These are phyloP conservation scores for Geranium rotundifolium DNA, from an alignment of 345 rosid species.

Conservation along the genomic window DNA sequence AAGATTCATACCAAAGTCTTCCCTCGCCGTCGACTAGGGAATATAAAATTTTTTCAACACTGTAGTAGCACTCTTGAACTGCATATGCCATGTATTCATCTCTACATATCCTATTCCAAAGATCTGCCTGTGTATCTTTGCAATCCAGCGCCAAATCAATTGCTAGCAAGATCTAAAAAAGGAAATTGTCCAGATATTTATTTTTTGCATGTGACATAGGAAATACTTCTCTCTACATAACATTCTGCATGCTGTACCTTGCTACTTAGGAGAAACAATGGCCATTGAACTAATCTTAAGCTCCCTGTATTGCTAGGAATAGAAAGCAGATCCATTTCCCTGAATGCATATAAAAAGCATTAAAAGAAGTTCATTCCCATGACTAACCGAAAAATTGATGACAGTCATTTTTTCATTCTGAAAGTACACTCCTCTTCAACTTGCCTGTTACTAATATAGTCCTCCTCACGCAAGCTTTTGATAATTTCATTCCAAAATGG, in stretches of 20 bases:
- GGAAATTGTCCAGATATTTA: constrained; percentile 6
- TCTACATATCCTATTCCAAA: constrained; percentile 70
- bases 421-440: constrained; percentile 7
- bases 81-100: constrained; percentile 99
- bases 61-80: constrained; percentile 88
- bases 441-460: constrained; percentile 84
- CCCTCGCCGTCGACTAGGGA: constrained; percentile 91
- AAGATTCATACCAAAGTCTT: constrained; percentile 58
- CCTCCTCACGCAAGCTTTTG: constrained; percentile 93
- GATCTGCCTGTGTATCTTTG: constrained; percentile 64
- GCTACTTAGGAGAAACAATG: constrained; percentile 94
- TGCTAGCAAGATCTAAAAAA: constrained; percentile 73
- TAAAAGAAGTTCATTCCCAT: background rate
- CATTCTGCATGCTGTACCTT: constrained; percentile 43
- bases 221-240: background rate
- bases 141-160: constrained; percentile 92
- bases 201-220: constrained; percentile 9
- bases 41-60: constrained; percentile 68
- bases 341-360: constrained; percentile 19
- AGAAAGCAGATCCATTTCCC: constrained; percentile 95
- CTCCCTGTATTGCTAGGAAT: constrained; percentile 93
- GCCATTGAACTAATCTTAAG: constrained; percentile 92
- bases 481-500: constrained; percentile 99
- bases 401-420: background rate
- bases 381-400: background rate